These are phyloP conservation scores for Bruguiera parviflora DNA, from an alignment of 345 rosid genomes.

Conservation along the genomic window DNA sequence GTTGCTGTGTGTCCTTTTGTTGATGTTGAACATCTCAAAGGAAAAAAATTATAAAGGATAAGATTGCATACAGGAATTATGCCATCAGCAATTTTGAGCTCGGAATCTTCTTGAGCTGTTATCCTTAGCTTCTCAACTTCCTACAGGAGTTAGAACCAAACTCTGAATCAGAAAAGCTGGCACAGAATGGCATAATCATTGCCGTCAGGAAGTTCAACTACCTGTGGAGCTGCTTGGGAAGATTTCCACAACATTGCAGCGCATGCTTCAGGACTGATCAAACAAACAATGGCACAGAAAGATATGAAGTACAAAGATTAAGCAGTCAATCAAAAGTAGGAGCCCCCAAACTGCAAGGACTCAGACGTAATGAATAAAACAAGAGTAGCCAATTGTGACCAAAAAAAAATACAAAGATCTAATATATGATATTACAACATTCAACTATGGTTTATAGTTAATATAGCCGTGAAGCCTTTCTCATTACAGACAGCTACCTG, in stretches of 20 bases:
- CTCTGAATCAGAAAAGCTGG: not conserved
- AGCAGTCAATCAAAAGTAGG: not conserved
- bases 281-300: constrained; percentile 14
- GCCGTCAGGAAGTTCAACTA: constrained; percentile 4
- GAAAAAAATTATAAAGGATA: not conserved
- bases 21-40: not conserved
- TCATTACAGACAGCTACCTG: not conserved
- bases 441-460: too few relatives aligned
- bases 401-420: not conserved
- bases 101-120: constrained; percentile 35
- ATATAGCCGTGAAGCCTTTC: too few relatives aligned
- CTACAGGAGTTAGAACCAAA: constrained; percentile 5
- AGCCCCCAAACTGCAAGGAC: not conserved
- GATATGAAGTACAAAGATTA: constrained; percentile 3
- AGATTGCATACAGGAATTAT: constrained; percentile 25
- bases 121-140: constrained; percentile 33
- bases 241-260: constrained; percentile 32
- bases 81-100: constrained; percentile 30
- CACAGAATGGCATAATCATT: not conserved
- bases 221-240: constrained; percentile 33
- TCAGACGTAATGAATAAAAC: not conserved
- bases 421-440: not conserved
- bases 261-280: constrained; percentile 31
- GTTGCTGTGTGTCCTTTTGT: not conserved
- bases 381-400: not conserved